Evolutionary conservation across 225 moss, liverwort and hornwort species (phyloP).

Genomic region (Pseudisothecium myosuroides): DNA sequence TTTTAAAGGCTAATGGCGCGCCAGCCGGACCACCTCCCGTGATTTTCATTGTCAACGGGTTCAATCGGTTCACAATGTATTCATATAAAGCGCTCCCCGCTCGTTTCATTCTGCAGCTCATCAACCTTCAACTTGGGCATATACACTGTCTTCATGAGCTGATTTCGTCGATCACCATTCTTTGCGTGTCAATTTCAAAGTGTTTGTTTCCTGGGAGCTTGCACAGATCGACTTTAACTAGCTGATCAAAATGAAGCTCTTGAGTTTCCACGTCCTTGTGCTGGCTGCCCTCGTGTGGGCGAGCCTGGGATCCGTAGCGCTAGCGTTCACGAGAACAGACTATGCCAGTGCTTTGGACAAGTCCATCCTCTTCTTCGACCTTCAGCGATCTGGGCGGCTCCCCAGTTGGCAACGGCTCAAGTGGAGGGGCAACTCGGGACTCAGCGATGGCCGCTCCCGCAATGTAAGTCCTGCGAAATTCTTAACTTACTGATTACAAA

Average conservation of each 20-base stretch:
- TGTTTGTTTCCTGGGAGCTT: not conserved
- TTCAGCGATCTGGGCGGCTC: slow-evolving; percentile 45
- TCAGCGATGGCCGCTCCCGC: slow-evolving; percentile 21
- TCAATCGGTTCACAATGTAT: not conserved
- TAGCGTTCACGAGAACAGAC: slow-evolving; percentile 22
- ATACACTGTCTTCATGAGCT: not conserved
- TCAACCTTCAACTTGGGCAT: not conserved
- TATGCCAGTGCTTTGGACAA: slow-evolving; percentile 30
- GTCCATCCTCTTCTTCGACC: slow-evolving; percentile 52
- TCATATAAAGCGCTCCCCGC: not conserved
- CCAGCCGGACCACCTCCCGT: slow-evolving; percentile 11
- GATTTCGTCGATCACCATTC: not conserved
- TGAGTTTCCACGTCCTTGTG: slow-evolving; percentile 2
- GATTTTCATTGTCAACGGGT: slow-evolving; percentile 25
- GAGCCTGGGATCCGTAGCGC: slow-evolving; percentile 7
- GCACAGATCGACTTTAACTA: not conserved
- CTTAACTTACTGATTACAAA: not conserved
- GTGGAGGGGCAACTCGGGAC: slow-evolving; percentile 42
- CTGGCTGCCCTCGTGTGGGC: slow-evolving; percentile 21
- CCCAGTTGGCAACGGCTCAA: slow-evolving; percentile 38
- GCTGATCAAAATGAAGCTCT: slow-evolving; percentile 3
- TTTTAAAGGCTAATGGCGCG: slow-evolving; percentile 1
- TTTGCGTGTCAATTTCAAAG: not conserved
- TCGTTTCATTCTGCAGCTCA: not conserved
- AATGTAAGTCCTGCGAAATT: not conserved